phyloP scores from a whole-genome alignment of 2,329 filamentous ascomycete genomes.

The Epichloe sibirici region DNA sequence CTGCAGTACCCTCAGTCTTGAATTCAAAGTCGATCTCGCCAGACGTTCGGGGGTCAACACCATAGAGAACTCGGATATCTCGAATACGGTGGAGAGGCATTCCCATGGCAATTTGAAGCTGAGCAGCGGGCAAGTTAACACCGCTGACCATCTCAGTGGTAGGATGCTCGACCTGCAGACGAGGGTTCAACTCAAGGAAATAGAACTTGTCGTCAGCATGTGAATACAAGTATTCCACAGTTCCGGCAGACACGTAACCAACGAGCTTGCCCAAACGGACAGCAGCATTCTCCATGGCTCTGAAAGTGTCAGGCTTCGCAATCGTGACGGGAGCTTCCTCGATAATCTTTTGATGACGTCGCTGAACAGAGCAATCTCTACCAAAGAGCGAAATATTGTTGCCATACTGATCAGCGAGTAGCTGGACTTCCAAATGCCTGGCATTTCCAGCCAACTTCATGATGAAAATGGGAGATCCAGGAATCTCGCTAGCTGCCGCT shows the following conservation, averaged over 20 bases:
- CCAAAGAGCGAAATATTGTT: slow-evolving; percentile 99
- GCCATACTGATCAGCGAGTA: slow-evolving; percentile 96
- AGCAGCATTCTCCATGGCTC: slow-evolving; percentile 90
- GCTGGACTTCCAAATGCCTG: slow-evolving; percentile 90
- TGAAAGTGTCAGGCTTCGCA: slow-evolving; percentile 79
- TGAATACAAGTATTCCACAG: slow-evolving; percentile 97
- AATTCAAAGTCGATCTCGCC: slow-evolving; percentile 96
- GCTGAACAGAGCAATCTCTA: slow-evolving; percentile 96
- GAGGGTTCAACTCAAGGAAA: slow-evolving; percentile 95
- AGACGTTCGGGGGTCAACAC: slow-evolving; percentile 76
- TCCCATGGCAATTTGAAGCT: slow-evolving; percentile 98
- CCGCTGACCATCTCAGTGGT: slow-evolving; percentile 99
- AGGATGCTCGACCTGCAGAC: slow-evolving; percentile 98
- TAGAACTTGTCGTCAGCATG: slow-evolving; percentile 98
- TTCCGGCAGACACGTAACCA: slow-evolving; percentile 96
- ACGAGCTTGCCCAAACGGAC: slow-evolving; percentile 89
- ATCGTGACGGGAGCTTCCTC: slow-evolving; percentile 98
- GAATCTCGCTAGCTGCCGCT: slow-evolving; percentile 92
- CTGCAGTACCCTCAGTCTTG: slow-evolving; percentile 68
- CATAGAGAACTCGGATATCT: slow-evolving; percentile 92
- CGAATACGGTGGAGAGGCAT: slow-evolving; percentile 88
- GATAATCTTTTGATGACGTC: slow-evolving; percentile 98
- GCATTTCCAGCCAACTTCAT: slow-evolving; percentile 99
- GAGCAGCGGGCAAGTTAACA: slow-evolving; percentile 91
- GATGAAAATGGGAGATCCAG: slow-evolving; percentile 98